phyloP scores from a whole-genome alignment of 768 basidiomycete genomes.

The Rubroboletus pulcherrimus region DNA sequence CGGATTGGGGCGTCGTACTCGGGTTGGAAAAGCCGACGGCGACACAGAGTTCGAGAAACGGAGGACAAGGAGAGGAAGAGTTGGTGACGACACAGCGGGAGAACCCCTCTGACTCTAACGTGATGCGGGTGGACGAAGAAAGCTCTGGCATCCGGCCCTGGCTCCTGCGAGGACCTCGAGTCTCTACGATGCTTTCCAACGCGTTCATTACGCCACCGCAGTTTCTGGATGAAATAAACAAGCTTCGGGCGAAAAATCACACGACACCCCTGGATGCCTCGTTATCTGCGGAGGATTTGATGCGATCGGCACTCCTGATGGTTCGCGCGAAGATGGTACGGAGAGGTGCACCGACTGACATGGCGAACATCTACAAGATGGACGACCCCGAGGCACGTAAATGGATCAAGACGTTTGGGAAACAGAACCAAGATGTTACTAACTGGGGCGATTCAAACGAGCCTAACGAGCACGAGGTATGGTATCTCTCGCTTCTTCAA shows the following conservation, averaged over 20 bases:
- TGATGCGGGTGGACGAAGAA: slow-evolving; percentile 9
- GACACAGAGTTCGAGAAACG: background rate
- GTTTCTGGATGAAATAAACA: slow-evolving; percentile 55
- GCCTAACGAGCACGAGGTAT: slow-evolving; percentile 28
- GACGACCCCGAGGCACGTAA: slow-evolving; percentile 48
- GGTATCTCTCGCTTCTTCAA: background rate
- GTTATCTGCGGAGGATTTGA: slow-evolving; percentile 41
- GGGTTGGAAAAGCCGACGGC: slow-evolving; percentile 36
- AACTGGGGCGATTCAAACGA: slow-evolving; percentile 18
- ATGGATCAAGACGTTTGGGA: slow-evolving; percentile 40
- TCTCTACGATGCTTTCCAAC: slow-evolving; percentile 43
- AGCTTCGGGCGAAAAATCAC: slow-evolving; percentile 52
- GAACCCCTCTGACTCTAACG: slow-evolving; percentile 12
- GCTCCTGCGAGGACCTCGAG: slow-evolving; percentile 63
- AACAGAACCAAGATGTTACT: slow-evolving; percentile 10
- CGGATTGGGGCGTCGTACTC: slow-evolving; percentile 75
- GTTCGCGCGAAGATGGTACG: slow-evolving; percentile 60
- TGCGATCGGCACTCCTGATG: slow-evolving; percentile 61
- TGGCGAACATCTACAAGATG: slow-evolving; percentile 69
- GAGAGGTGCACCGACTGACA: slow-evolving; percentile 70
- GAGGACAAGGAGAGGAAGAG: slow-evolving; percentile 27
- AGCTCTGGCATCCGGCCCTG: slow-evolving; percentile 43
- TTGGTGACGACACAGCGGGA: slow-evolving; percentile 61
- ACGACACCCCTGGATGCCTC: slow-evolving; percentile 36
- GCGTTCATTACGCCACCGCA: slow-evolving; percentile 40